These are phyloP conservation scores for Exophiala sp. DNA, from an alignment of 2,329 filamentous ascomycete genomes.

Conservation along the genomic window DNA sequence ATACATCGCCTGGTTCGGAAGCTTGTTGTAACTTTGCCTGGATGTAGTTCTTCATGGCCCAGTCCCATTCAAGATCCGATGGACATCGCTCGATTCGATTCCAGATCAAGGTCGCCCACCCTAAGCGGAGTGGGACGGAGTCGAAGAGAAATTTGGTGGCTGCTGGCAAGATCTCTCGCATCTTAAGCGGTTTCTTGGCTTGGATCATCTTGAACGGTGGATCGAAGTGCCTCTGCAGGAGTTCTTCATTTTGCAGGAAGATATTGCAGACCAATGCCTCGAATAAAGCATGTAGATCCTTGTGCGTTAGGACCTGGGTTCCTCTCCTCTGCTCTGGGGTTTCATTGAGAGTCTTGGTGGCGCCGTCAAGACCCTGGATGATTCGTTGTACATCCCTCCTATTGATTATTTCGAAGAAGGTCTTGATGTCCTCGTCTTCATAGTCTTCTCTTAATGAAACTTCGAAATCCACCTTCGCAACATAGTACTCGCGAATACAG, in stretches of 20 bases:
- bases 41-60: constrained; percentile 72
- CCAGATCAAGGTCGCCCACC: constrained; percentile 66
- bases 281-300: constrained; percentile 73
- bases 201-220: constrained; percentile 76
- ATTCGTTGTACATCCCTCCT: constrained; percentile 58
- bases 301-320: constrained; percentile 47
- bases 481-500: constrained; percentile 70
- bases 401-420: constrained; percentile 54
- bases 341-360: constrained; percentile 49
- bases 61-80: constrained; percentile 72
- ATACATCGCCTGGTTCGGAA: constrained; percentile 52
- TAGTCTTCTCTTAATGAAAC: constrained; percentile 55
- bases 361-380: constrained; percentile 53
- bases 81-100: constrained; percentile 59
- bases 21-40: constrained; percentile 60
- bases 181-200: constrained; percentile 68
- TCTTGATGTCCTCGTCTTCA: constrained; percentile 43
- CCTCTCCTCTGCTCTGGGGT: constrained; percentile 48
- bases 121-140: constrained; percentile 54
- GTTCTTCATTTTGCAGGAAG: constrained; percentile 57
- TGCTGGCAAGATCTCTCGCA: constrained; percentile 70
- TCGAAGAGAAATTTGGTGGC: constrained; percentile 83
- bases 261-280: constrained; percentile 80
- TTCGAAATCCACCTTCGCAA: constrained; percentile 57
- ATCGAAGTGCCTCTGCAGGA: constrained; percentile 62